These are phyloP conservation scores for Solanum virginianum DNA, from an alignment of 257 asterid genomes.

Conservation along the genomic window DNA sequence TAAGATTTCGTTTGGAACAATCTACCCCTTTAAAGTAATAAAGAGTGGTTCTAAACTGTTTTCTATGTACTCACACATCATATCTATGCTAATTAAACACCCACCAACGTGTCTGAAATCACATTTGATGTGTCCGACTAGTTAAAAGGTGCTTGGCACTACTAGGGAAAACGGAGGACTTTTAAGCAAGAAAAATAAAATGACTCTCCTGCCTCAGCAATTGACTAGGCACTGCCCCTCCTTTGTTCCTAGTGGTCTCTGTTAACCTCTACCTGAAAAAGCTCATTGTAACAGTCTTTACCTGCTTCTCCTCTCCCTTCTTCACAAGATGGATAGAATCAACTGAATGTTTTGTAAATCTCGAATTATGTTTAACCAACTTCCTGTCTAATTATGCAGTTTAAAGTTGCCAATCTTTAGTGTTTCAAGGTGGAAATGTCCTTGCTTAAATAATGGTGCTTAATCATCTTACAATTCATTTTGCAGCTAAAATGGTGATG, in stretches of 20 bases:
- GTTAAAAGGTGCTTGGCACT: not conserved
- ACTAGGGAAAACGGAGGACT: not conserved
- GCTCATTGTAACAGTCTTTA: not conserved
- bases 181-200: not conserved
- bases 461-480: not conserved
- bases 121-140: not conserved
- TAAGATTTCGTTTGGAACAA: not conserved
- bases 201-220: not conserved
- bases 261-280: not conserved
- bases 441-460: not conserved
- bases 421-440: not conserved
- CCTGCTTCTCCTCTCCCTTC: not conserved
- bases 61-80: not conserved
- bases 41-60: not conserved
- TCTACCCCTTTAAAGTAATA: not conserved
- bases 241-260: not conserved
- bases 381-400: not conserved
- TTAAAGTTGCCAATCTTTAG: not conserved
- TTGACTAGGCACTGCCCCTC: not conserved
- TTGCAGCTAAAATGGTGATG: conserved; percentile 83
- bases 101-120: not conserved
- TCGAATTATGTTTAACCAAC: not conserved
- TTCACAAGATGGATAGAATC: not conserved
- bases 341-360: not conserved
- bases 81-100: not conserved